These are phyloP conservation scores for Vanrija sp. DNA, from an alignment of 1,284 basidiomycete genomes.

Conservation along the genomic window DNA sequence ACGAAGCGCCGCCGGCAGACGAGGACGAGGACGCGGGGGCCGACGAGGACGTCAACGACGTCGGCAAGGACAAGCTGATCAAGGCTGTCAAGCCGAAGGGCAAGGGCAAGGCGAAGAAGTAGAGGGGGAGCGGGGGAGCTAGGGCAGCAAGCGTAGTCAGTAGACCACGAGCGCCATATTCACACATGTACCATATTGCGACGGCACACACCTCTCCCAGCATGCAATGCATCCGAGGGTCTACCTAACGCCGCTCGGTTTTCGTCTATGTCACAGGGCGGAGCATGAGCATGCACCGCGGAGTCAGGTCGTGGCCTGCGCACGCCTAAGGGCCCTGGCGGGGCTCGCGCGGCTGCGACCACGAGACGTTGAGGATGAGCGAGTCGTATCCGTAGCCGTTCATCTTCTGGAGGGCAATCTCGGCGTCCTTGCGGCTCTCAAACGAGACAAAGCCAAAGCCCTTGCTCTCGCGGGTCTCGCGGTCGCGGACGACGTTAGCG, in stretches of 20 bases:
- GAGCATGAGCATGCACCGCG: too few relatives aligned
- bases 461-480: slow-evolving; percentile 91
- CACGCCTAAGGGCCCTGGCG: too few relatives aligned
- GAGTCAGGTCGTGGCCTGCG: too few relatives aligned
- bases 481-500: slow-evolving; percentile 91
- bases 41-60: slow-evolving; percentile 48
- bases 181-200: too few relatives aligned
- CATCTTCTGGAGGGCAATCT: slow-evolving; percentile 87
- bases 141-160: too few relatives aligned
- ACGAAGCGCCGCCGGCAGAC: slow-evolving; percentile 45
- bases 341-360: slow-evolving; percentile 23
- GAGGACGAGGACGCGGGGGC: slow-evolving; percentile 49
- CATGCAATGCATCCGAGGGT: too few relatives aligned
- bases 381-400: slow-evolving; percentile 67
- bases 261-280: too few relatives aligned
- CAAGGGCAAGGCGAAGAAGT: slow-evolving; percentile 15
- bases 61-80: slow-evolving; percentile 57
- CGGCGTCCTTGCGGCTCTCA: slow-evolving; percentile 73
- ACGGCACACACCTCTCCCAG: too few relatives aligned
- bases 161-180: not conserved
- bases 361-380: slow-evolving; percentile 46
- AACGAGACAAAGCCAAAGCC: slow-evolving; percentile 74
- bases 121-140: not conserved
- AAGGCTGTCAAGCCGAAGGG: slow-evolving; percentile 52
- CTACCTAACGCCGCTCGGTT: too few relatives aligned